Base-by-base conservation (phyloP, 306 rosid species). In the Vicia faba region DNA sequence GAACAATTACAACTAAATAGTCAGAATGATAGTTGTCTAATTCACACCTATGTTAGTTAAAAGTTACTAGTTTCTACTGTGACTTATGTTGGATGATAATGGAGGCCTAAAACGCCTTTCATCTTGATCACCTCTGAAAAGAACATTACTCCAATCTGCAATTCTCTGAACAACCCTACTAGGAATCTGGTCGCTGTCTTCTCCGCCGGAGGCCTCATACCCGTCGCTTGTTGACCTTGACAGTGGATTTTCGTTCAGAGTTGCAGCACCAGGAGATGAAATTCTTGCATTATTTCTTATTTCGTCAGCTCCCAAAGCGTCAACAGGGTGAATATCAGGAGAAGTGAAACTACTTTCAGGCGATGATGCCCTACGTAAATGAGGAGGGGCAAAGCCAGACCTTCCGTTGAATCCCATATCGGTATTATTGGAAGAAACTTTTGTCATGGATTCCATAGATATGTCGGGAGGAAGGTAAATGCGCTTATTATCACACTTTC, bases 191-290 rank as follows among this genome's bases (percentile, higher is more conserved):
- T 92, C 98, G 40, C 98, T 92, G 13, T 92, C 98, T 76, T 92
- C 96, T 66, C 98, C 98, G 1, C 98, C 98, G 7, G 98, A 92
- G 3, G 98, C 96, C n/a, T 92, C 98, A 43, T 92, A 92, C 8
- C 98, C 98, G 77, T 92, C 98, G 76, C 98, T 92, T 4, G 95
- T 86, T 19, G 98, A 92, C 78, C 95, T 86, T 59, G 98, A 89
- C 48, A 89, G 63, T 14, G 92, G 96, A 70, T 82, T 72, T 79
- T 80, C 95, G 39, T 45, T 81, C 61, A 71, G 85, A 49, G 79
- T 79, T 75, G 81, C 79, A 50, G 66, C 64, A 69, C 81, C 81
- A 33, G 82, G 61, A 12, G 77, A 79, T 43, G 89, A 80, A 58
- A 80, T 71, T 41, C 78, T 79, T 39, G 89, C 75, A 61, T 75